Conservation (phyloP, 192 early-diverging fungal genomes). For the Spizellomyces punctatus region DNA sequence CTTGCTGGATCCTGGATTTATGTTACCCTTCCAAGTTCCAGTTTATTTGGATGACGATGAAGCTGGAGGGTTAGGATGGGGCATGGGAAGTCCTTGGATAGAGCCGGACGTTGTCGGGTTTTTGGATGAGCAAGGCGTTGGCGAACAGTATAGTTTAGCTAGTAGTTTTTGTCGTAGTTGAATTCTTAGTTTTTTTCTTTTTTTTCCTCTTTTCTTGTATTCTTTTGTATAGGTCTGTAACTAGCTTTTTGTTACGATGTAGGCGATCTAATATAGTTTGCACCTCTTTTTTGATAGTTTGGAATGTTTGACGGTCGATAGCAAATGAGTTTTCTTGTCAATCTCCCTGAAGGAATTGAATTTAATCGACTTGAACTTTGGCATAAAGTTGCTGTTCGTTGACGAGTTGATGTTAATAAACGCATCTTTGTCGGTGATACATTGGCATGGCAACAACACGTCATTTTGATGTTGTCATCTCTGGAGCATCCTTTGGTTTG, state of each 20-base stretch:
- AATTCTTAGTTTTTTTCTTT: not conserved
- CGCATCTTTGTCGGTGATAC: no score
- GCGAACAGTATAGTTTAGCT: not conserved
- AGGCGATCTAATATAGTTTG: not conserved
- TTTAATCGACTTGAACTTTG: no score
- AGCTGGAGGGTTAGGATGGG: slow-evolving; percentile 16
- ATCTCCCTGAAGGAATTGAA: no score
- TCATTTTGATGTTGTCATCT: no score
- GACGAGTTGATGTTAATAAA: no score
- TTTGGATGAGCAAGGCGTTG: slow-evolving; percentile 1
- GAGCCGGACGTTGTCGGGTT: not conserved
- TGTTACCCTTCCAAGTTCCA: slow-evolving; percentile 39
- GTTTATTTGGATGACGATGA: slow-evolving; percentile 2
- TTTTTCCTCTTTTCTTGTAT: not conserved
- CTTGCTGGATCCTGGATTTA: slow-evolving; percentile 24
- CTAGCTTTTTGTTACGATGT: not conserved
- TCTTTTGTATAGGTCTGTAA: not conserved
- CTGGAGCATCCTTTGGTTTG: no score
- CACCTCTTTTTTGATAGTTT: not conserved
- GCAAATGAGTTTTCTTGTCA: no score
- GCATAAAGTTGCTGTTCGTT: no score
- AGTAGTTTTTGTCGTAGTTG: not conserved
- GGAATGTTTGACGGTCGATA: no score
- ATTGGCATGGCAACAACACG: no score
- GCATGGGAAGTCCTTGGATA: not conserved